Conservation (phyloP, 306 rosid genomes). For the Trichosanthes cucumerina region DNA sequence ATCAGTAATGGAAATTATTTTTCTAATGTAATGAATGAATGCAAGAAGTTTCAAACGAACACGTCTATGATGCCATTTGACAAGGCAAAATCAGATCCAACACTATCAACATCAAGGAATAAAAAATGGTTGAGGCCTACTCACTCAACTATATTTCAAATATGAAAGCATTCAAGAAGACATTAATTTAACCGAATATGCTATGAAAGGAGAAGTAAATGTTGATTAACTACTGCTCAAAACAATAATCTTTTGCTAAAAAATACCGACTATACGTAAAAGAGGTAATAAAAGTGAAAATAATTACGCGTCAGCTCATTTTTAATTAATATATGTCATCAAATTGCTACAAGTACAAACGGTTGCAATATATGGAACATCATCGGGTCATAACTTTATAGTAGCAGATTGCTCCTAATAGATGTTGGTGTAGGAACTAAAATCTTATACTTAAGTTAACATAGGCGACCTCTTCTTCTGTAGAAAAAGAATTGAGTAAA, state of each 20-base stretch:
- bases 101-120: background rate
- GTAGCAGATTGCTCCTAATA: background rate
- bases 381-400: background rate
- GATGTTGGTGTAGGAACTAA: background rate
- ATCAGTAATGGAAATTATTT: background rate
- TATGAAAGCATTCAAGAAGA: background rate
- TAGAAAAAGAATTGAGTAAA: background rate
- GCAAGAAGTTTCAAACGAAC: constrained; percentile 3
- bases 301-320: background rate
- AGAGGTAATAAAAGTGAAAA: background rate
- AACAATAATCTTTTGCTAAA: background rate
- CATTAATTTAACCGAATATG: background rate
- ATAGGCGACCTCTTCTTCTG: background rate
- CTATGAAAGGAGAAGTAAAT: background rate
- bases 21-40: background rate
- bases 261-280: background rate
- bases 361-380: background rate
- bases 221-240: background rate
- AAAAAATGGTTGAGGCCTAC: background rate
- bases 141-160: background rate
- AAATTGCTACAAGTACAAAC: background rate
- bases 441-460: background rate
- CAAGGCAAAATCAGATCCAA: background rate
- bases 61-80: background rate
- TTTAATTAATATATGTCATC: background rate